Base-by-base conservation (phyloP, 208 protist genomes). In the Trypanosoma melophagium region DNA sequence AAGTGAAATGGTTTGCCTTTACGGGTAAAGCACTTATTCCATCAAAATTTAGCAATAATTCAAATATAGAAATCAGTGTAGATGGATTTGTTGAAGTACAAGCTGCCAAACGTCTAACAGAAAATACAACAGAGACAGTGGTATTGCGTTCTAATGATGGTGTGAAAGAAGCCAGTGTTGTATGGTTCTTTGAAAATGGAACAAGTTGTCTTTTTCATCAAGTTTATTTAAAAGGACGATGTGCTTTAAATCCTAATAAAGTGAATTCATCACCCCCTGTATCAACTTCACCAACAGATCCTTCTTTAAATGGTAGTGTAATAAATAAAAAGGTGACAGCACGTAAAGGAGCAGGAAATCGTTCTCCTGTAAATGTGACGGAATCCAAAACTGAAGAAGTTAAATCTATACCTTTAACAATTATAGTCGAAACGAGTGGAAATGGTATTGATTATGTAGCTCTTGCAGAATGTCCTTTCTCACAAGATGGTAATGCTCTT, bases 371-470 rank as follows among this genome's bases (percentile, higher is more conserved):
- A 24, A 24, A 7, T 44, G 28, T 19, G n/a, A 24, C 2, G 7
- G 44, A 10, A 57, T 16, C 4, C n/a, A 22, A 47, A 45, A 35
- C 24, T 57, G 59, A 50, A 55, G 57, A 49, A 50, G 60, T 53
- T 42, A 35, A 59, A 22, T 5, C 42, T 21, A 40, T 50, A 9
- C 7, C 19, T n/a, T 42, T 69, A 28, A 62, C 42, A 16, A 62
- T 88, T 41, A 55, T 86, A 24, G 85, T 95, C 19, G 90, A 95
- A 70, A 89, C 61, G 38, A 92, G 90, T 76, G 65, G 79, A 21
- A 92, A 90, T 60, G 90, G 84, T n/a, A 56, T 82, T 1, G 81
- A 93, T 69, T 95, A 79, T 66, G 79, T 83, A 64, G 47, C 71
- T 41, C 19, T 83, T 80, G 70, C 80, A 40, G 60, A 71, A 40